Conservation (phyloP, 106 monocot genomes). For the Narthecium ossifragum region DNA sequence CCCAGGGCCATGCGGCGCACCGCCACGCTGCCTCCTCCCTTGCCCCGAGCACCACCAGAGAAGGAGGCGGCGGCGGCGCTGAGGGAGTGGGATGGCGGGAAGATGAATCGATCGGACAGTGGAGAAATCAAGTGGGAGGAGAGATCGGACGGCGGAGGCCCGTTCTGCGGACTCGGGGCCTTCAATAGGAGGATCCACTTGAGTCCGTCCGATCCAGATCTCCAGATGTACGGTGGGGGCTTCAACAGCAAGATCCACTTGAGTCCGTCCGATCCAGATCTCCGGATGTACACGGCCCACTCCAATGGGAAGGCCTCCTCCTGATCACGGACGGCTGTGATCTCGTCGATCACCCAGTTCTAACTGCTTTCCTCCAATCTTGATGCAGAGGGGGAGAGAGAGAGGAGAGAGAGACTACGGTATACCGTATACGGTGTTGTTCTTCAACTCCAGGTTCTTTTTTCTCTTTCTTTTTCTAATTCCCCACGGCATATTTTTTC, state of each 20-base stretch:
- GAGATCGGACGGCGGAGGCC: background rate
- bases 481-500: no score
- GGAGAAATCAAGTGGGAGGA: background rate
- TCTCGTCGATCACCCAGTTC: no score
- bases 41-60: background rate
- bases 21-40: background rate
- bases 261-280: background rate
- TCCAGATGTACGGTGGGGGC: background rate
- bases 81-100: background rate
- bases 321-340: background rate
- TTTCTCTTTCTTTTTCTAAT: no score
- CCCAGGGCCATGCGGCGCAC: background rate
- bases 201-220: background rate
- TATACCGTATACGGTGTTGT: no score
- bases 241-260: conserved; percentile 1
- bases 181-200: conserved; percentile 1
- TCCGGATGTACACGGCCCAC: background rate
- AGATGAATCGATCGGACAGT: no score
- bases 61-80: background rate
- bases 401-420: no score
- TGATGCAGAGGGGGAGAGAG: no score
- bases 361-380: no score
- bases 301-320: background rate
- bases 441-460: no score
- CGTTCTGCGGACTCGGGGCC: conserved; percentile 1